phyloP scores from a whole-genome alignment of 768 basidiomycete species.

The Boletellus sp. region DNA sequence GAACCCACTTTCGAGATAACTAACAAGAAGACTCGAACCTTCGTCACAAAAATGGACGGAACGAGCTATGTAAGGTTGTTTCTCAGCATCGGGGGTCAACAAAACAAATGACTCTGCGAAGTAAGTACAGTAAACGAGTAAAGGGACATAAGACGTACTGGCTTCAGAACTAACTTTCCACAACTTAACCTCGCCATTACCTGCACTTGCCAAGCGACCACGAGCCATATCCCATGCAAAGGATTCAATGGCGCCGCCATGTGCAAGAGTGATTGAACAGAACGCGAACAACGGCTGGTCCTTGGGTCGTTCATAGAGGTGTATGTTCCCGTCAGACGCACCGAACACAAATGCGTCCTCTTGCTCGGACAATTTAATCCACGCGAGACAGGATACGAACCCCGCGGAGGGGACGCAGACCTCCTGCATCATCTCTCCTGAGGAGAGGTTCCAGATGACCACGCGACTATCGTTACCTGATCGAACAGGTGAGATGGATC shows the following conservation, averaged over 20 bases:
- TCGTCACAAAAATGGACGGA: neutral
- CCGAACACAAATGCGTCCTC: neutral
- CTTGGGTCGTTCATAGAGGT: neutral
- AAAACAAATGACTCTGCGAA: neutral
- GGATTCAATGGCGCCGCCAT: neutral
- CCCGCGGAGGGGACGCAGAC: neutral
- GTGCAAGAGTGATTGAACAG: neutral
- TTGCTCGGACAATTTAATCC: neutral
- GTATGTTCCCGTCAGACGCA: neutral
- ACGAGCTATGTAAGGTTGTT: neutral
- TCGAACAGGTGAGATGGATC: too few relatives aligned
- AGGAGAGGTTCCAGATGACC: neutral
- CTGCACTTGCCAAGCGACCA: neutral
- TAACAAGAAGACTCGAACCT: neutral
- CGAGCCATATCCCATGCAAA: neutral
- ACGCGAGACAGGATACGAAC: neutral
- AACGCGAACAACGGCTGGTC: neutral
- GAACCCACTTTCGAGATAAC: neutral
- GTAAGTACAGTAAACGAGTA: neutral
- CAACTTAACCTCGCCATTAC: neutral
- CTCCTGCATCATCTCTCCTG: neutral
- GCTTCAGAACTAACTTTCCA: neutral
- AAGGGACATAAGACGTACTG: neutral
- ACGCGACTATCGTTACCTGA: conserved; percentile 1
- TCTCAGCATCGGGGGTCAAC: neutral